Evolutionary conservation across 2,329 filamentous ascomycete genomes (phyloP), one percentile per base, ranked within the genome.

Genomic region (Teratosphaeria epicoccoides): DNA sequence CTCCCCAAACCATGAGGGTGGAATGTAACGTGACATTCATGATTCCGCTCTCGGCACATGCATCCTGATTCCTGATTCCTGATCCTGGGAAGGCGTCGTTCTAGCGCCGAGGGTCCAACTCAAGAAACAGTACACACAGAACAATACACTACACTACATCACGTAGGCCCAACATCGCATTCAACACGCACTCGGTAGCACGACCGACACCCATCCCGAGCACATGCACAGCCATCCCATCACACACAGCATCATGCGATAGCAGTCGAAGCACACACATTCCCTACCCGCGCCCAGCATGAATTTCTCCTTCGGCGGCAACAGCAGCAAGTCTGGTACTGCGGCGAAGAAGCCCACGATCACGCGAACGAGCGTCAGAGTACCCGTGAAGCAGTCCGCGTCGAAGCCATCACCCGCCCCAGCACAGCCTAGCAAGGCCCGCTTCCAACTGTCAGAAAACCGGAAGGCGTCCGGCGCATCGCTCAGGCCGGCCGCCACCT

Each of bases 381-480:
- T 60, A n/a, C 56, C 61, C 26, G 53, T 59, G 37, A 54, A 52
- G 29, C 49, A 53, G 49, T n/a, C 44, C 26, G 51, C 59, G 37
- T 52, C 53, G 28, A 52, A 53, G 48, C 23, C 44, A 45, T 45
- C 52, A 11, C 50, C 43, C 40, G 49, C 47, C 14, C 45, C 56
- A 28, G 49, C 52, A 12, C 49, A 54, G 29, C 51, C 55, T 22
- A 46, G 44, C 23, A 54, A 49, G 23, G 56, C 63, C 45, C 57
- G 62, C 24, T 65, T 62, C 54, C 54, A 61, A 49, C 59, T 61
- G 2, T 55, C 60, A 10, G 44, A 24, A 4, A 33, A 26, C 43
- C 25, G 24, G 14, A 33, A 24, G 23, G 46, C 12, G 11, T 28
- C 24, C 20, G 14, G 24, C 46, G 20, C 46, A 6, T 28, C 28